These are phyloP conservation scores for Macrotyloma uniflorum DNA, from an alignment of 306 rosid species.

Conservation along the genomic window DNA sequence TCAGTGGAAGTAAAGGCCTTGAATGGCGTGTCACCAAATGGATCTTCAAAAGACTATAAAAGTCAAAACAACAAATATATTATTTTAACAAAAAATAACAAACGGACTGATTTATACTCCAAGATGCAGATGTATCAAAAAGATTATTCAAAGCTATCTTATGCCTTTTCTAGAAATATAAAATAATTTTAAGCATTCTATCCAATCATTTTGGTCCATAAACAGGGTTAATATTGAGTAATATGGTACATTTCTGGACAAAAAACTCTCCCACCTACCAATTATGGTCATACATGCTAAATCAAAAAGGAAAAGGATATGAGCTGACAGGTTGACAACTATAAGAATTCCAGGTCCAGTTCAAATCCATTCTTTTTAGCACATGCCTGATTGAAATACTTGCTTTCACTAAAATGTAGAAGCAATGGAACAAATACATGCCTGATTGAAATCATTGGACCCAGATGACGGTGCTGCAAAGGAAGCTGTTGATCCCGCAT, in stretches of 20 bases:
- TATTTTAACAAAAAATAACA: constrained; percentile 26
- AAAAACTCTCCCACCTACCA: constrained; percentile 15
- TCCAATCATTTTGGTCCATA: neutral
- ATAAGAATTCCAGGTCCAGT: neutral
- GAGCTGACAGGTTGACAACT: neutral
- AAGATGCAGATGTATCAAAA: constrained; percentile 7
- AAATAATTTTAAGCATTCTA: constrained; percentile 20
- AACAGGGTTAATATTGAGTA: neutral
- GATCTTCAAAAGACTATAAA: constrained; percentile 79
- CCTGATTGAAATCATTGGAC: constrained; percentile 66
- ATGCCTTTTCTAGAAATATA: constrained; percentile 6
- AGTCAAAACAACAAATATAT: constrained; percentile 28
- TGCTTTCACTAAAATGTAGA: constrained; percentile 18
- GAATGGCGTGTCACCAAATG: constrained; percentile 94
- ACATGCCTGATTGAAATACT: neutral
- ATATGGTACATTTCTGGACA: neutral
- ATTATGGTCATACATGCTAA: neutral
- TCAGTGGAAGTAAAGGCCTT: constrained; percentile 69
- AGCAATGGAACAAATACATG: constrained; percentile 33
- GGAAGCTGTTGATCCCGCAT: constrained; percentile 52
- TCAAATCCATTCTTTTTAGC: constrained; percentile 10
- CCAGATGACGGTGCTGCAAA: constrained; percentile 51
- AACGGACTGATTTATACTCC: neutral
- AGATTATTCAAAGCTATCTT: constrained; percentile 11
- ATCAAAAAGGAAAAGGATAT: constrained; percentile 10